Base-by-base conservation (phyloP, 768 basidiomycete genomes). In the Agaricus bisporus region DNA sequence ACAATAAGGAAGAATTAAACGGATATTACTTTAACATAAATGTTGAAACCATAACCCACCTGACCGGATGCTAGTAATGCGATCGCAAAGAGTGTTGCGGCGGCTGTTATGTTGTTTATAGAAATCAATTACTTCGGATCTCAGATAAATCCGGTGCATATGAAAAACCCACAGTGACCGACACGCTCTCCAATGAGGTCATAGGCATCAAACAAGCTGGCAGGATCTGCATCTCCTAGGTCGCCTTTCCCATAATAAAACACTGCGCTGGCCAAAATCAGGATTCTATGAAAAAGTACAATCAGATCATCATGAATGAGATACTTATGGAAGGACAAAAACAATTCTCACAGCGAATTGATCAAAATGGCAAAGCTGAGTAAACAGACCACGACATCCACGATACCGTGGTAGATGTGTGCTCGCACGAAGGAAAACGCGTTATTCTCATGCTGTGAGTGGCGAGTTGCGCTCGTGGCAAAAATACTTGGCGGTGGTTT, bases 301-400 rank as follows among this genome's bases (percentile, higher is more conserved):
- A 44, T 41, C 15, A 57, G 49, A 49, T 45, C 25, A 45, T 29
- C 5, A 35, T 41, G 41, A 15, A 48, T 36, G 57, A 56, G 49
- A 56, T 29, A 38, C 36, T 22, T 41, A 20, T n/a, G 60, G 2
- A 56, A 3, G 11, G 28, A 69, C 82, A 11, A 32, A 32, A 32
- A 32, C 32, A 32, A 52, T 59, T 14, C 38, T 39, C 17, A 87
- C 88, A 88, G 64, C 6, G 91, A 81, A 66, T 98, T 98, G 66
- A 95, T 93, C 25, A 91, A 70, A 15, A 95, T 82, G 0, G 95
- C 94, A 62, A 95, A 83, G 0, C 89, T 87, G 28, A 95, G 73
- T 38, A 98, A 69, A 60, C 82, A 83, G 28, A 73, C 63, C 20
- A 82, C 76, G 12, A 93, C 73, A 62, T 95, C 88, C 49, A 80